Percentiles rank a stretch among this genome's conserved stretches.
Conservation (phyloP, 2,329 filamentous ascomycete genomes). For the Chrysosporium queenslandicum region DNA sequence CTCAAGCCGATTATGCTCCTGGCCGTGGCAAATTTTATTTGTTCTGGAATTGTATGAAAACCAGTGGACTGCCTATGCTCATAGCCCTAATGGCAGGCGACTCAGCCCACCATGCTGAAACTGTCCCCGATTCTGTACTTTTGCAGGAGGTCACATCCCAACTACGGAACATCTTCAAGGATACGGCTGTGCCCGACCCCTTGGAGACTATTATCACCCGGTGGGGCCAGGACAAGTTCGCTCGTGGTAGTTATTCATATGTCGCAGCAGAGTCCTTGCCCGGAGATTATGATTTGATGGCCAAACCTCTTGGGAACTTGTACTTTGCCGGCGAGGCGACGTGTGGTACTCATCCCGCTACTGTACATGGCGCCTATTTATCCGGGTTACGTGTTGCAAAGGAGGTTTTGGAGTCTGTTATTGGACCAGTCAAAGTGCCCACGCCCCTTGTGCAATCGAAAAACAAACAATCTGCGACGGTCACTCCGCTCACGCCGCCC, state of each 20-base stretch:
- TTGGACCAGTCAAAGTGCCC: slow-evolving; percentile 71
- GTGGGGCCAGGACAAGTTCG: slow-evolving; percentile 84
- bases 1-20: slow-evolving; percentile 66
- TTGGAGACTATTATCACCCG: slow-evolving; percentile 80
- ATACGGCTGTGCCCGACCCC: slow-evolving; percentile 59
- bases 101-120: slow-evolving; percentile 79
- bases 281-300: slow-evolving; percentile 90
- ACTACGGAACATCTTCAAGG: slow-evolving; percentile 62
- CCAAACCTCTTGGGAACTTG: slow-evolving; percentile 69
- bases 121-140: slow-evolving; percentile 61
- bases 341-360: slow-evolving; percentile 88
- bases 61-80: slow-evolving; percentile 75
- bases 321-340: slow-evolving; percentile 97
- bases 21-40: slow-evolving; percentile 89
- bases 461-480: slow-evolving; percentile 32
- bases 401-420: slow-evolving; percentile 68
- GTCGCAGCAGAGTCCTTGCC: slow-evolving; percentile 71
- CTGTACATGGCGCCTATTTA: slow-evolving; percentile 91
- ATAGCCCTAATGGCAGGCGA: slow-evolving; percentile 94
- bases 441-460: slow-evolving; percentile 61
- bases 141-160: slow-evolving; percentile 71
- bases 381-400: slow-evolving; percentile 83
- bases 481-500: slow-evolving; percentile 22
- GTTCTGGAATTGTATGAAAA: slow-evolving; percentile 93
- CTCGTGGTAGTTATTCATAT: slow-evolving; percentile 91